Base-by-base conservation (phyloP, 1,139 yeast species). In the Pichia sp. region DNA sequence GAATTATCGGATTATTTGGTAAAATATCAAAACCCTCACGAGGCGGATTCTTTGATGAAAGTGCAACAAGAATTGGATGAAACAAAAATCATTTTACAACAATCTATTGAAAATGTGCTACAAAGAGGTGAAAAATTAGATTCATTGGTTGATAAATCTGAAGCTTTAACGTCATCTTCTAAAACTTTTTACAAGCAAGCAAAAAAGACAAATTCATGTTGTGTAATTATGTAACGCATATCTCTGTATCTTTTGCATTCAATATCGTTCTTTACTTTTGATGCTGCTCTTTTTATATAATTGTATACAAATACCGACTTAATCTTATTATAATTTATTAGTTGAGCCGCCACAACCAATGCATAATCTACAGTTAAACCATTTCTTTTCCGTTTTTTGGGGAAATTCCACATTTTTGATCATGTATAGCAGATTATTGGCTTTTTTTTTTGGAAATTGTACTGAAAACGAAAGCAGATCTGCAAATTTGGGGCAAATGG, bases 21-120 rank as follows among this genome's bases (percentile, higher is more conserved):
- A 57, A 85, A 86, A 61, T 92, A 94, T 68, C 98, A 92, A 68
- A 96, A 94, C 64, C 99, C 99, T 28, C 75, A 84, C 36, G 96
- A 92, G 68, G 97, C 98, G 0, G 99, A 92, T 62, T 84, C 96
- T 16, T 82, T 92, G 54, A 83, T 92, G 95, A 85, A 84, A 65
- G 98, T 92, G 35, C 98, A 94, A 69, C 95, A 88, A 62, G 98
- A 92, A 66, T 76, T 92, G 58, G 98, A 94, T 66, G 98, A 94
- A 62, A 92, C 98, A 38, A 94, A 92, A 73, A 87, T 90, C 57
- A 96, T 90, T 37, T 72, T 92, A 59, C 97, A 92, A 68, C 88
- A 92, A 70, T 88, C 97, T 40, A 92, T 92, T 56, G 97, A 94
- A 65, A 77, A 85, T 52, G 97, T 94, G 26, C 74, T 92, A 58